phyloP scores from a whole-genome alignment of 2,329 filamentous ascomycete genomes.

The Alternaria sp. region DNA sequence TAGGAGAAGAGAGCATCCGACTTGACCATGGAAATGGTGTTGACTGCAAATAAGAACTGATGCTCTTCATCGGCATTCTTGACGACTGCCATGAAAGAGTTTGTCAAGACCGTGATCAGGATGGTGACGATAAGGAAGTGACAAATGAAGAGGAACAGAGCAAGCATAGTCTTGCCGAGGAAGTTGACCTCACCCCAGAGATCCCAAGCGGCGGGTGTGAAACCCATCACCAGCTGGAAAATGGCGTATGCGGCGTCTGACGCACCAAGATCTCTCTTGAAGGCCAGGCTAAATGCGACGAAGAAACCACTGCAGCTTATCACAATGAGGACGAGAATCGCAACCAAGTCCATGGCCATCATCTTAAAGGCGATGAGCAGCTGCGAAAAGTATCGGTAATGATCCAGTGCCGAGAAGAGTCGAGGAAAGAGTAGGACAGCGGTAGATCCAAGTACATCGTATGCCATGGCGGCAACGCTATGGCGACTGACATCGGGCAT shows the following conservation, averaged over 20 bases:
- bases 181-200: constrained; percentile 82
- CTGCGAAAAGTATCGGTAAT: constrained; percentile 96
- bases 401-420: constrained; percentile 90
- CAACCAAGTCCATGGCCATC: constrained; percentile 89
- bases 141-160: constrained; percentile 88
- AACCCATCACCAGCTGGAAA: constrained; percentile 95
- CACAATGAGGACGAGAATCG: constrained; percentile 81
- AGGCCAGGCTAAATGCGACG: constrained; percentile 88
- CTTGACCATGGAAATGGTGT: constrained; percentile 97
- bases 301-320: constrained; percentile 95
- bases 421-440: constrained; percentile 88
- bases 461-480: constrained; percentile 81
- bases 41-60: constrained; percentile 91
- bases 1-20: constrained; percentile 97
- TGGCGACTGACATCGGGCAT: constrained; percentile 73
- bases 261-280: constrained; percentile 71
- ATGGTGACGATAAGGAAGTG: constrained; percentile 96
- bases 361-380: constrained; percentile 91
- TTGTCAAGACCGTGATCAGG: constrained; percentile 92
- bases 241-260: constrained; percentile 84
- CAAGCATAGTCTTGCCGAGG: constrained; percentile 77
- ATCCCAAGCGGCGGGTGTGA: constrained; percentile 93
- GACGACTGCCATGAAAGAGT: constrained; percentile 94
- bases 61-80: constrained; percentile 94
- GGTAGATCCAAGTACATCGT: constrained; percentile 91